These are phyloP conservation scores for Diaporthe vaccinii DNA, from an alignment of 2,329 filamentous ascomycete species.

Conservation along the genomic window DNA sequence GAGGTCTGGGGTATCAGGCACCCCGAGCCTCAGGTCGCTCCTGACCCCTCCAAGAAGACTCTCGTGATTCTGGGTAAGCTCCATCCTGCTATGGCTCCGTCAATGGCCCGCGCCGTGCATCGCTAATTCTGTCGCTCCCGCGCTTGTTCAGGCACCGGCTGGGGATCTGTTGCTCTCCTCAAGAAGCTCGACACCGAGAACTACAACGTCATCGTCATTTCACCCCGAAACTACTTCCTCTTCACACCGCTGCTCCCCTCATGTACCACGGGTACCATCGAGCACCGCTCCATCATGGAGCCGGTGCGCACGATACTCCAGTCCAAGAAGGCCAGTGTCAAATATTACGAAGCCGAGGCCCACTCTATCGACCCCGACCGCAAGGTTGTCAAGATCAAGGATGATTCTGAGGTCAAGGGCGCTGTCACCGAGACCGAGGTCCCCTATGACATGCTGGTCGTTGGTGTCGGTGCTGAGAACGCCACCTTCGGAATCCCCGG, in stretches of 20 bases:
- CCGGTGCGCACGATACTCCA: conserved; percentile 95
- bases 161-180: conserved; percentile 93
- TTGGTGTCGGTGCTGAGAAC: conserved; percentile 98
- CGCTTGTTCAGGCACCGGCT: conserved; percentile 81
- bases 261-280: conserved; percentile 96
- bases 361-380: conserved; percentile 94
- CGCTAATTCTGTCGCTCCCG: conserved; percentile 41
- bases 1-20: conserved; percentile 86
- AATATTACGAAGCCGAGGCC: conserved; percentile 98
- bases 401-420: conserved; percentile 94
- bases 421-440: conserved; percentile 86
- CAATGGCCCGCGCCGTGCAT: conserved; percentile 33
- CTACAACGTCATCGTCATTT: conserved; percentile 99
- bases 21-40: conserved; percentile 81
- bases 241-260: conserved; percentile 98
- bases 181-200: conserved; percentile 99
- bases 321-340: conserved; percentile 92
- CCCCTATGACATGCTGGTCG: conserved; percentile 97
- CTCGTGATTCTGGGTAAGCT: conserved; percentile 89
- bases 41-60: conserved; percentile 95
- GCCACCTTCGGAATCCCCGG: conserved; percentile 98
- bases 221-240: conserved; percentile 99
- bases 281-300: conserved; percentile 99
- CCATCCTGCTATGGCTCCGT: neutral
- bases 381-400: conserved; percentile 89